A percentile compares a stretch with the other conserved stretches of the same genome.
Evolutionary conservation across 805 yeast species (phyloP).

Genomic region (Candida insectalens): DNA sequence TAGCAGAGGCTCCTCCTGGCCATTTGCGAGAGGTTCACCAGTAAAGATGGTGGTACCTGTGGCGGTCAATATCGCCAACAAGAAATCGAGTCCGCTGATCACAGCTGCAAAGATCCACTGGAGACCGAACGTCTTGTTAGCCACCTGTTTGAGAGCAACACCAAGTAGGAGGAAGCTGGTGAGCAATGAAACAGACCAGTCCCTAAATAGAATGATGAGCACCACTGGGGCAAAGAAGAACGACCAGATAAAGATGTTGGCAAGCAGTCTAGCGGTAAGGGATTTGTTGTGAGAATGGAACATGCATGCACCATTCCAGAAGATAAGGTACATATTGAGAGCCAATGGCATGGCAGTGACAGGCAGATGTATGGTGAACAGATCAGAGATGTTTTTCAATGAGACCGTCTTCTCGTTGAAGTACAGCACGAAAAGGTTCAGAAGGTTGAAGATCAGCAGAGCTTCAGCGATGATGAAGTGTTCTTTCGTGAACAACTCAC

Average conservation of each 20-base stretch:
- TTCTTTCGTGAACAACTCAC: constrained; percentile 45
- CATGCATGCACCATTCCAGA: constrained; percentile 81
- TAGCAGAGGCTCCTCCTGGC: too few species aligned
- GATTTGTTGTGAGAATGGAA: constrained; percentile 47
- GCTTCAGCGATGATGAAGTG: constrained; percentile 52
- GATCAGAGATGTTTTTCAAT: constrained; percentile 39
- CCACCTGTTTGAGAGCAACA: constrained; percentile 60
- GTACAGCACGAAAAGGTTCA: constrained; percentile 48
- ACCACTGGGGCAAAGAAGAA: constrained; percentile 56
- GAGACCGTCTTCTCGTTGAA: constrained; percentile 50
- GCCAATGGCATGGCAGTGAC: constrained; percentile 61
- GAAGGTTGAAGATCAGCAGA: constrained; percentile 46
- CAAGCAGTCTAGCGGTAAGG: constrained; percentile 54
- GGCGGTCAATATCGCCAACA: constrained; percentile 36
- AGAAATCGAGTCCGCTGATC: constrained; percentile 48
- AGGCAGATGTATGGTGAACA: constrained; percentile 56
- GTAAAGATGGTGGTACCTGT: constrained; percentile 1
- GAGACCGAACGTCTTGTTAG: constrained; percentile 59
- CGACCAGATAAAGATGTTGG: constrained; percentile 72
- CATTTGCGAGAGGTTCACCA: too few species aligned
- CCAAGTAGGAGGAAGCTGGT: constrained; percentile 52
- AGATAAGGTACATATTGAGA: constrained; percentile 64
- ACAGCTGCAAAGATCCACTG: constrained; percentile 81
- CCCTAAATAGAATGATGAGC: constrained; percentile 50
- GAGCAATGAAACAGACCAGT: constrained; percentile 61